phyloP scores from a whole-genome alignment of 2,329 filamentous ascomycete species.

The Hypoxylon sp. region DNA sequence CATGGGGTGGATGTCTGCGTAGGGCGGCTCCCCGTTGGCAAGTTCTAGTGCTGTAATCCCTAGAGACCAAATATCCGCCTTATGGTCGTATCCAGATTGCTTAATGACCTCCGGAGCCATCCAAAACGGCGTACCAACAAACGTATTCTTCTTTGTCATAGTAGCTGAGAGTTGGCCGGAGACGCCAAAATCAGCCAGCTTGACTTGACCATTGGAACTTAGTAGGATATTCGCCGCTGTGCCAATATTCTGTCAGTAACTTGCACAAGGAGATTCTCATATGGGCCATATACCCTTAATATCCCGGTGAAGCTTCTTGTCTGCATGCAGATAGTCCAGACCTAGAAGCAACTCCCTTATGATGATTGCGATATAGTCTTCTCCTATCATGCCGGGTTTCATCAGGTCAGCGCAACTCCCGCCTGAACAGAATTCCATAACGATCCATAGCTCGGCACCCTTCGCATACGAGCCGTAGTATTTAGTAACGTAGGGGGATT shows the following conservation, averaged over 20 bases:
- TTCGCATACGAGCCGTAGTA: slow-evolving; percentile 98
- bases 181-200: slow-evolving; percentile 96
- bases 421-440: slow-evolving; percentile 99
- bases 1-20: slow-evolving; percentile 98
- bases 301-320: slow-evolving; percentile 96
- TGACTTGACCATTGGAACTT: slow-evolving; percentile 92
- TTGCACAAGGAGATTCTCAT: neutral
- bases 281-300: slow-evolving; percentile 77
- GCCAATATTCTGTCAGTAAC: slow-evolving; percentile 41
- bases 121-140: slow-evolving; percentile 98
- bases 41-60: slow-evolving; percentile 95
- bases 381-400: slow-evolving; percentile 91
- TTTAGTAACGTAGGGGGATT: slow-evolving; percentile 96
- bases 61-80: slow-evolving; percentile 97
- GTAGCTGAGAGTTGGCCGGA: slow-evolving; percentile 96
- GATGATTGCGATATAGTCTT: slow-evolving; percentile 98
- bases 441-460: slow-evolving; percentile 97
- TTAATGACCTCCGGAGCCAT: slow-evolving; percentile 99
- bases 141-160: slow-evolving; percentile 99
- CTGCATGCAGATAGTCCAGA: slow-evolving; percentile 91
- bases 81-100: slow-evolving; percentile 97
- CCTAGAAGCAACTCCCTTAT: slow-evolving; percentile 90
- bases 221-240: slow-evolving; percentile 93
- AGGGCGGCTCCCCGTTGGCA: slow-evolving; percentile 92
- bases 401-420: slow-evolving; percentile 96